Evolutionary conservation across 78 protist species (phyloP), one percentile per base, ranked within the genome.

Genomic region (Mastigamoeba balamuthi): DNA sequence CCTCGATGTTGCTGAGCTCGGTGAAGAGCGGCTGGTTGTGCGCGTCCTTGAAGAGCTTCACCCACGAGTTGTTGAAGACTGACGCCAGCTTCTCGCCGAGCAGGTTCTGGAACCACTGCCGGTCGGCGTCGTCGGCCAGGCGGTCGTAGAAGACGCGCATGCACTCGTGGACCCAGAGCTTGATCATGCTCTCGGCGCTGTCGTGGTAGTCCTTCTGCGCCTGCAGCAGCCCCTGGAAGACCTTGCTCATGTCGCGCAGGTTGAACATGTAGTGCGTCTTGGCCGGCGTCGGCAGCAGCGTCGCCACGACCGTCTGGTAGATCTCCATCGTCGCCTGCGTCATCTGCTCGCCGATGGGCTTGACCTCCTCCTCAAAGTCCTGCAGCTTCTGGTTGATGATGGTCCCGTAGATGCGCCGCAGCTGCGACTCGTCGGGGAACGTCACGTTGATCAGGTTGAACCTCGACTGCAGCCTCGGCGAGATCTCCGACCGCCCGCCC

Each of bases 231-330:
- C 93, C 92, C 42, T 89, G 90, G 72, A 95, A 71, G 33, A 92
- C 92, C 28, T 84, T 87, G 25, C 89, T 4, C 2, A 95, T 65
- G 43, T 92, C 98, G 25, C 96, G 84, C 74, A 92, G 69, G 84
- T 91, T 95, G 95, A 92, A 95, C 6, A 95, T 88, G 87, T 95
- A 95, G 78, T 95, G 98, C n/a, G 87, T 68, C 69, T 88, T 86
- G 33, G 72, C 64, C 0, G 96, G 96, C 1, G 96, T 93, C 9
- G 98, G 98, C 10, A 74, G 82, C 44, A 90, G 4, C 48, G 7
- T 7, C 48, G 28, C 4, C n/a, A 38, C 30, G 29, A 88, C 66
- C 10, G 1, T 5, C 9, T 36, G 10, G 69, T 83, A 92, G 25
- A 86, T 10, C 52, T 89, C 75, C 33, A 75, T 0, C 1, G 94